Evolutionary conservation across 192 early-diverging fungal genomes (phyloP).

Genomic region (Phycomyces blakesleeanus): DNA sequence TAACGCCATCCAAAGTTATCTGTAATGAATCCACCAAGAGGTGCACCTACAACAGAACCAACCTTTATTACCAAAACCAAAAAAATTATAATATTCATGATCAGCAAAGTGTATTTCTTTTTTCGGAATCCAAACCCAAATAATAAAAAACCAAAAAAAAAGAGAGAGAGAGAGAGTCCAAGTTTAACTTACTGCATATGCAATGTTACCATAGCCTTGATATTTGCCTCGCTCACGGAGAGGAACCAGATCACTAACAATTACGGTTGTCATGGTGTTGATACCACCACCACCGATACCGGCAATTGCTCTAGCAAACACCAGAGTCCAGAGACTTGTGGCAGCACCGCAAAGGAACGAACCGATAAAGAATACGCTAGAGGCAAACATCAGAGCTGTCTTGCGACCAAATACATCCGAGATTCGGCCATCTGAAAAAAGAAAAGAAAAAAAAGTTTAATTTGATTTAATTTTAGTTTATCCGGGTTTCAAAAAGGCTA

Average conservation of each 20-base stretch:
- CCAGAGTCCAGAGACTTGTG: slow-evolving; percentile 43
- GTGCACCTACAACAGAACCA: slow-evolving; percentile 62
- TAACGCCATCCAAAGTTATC: slow-evolving; percentile 53
- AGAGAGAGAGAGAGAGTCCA: not conserved
- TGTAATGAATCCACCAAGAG: slow-evolving; percentile 62
- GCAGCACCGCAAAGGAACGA: slow-evolving; percentile 67
- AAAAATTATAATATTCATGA: not conserved
- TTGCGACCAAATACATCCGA: slow-evolving; percentile 84
- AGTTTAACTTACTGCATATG: slow-evolving; percentile 18
- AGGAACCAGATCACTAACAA: slow-evolving; percentile 72
- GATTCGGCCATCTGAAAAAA: slow-evolving; percentile 41
- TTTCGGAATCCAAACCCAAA: not conserved
- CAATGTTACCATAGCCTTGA: slow-evolving; percentile 33
- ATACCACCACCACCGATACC: slow-evolving; percentile 69
- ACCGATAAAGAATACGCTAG: slow-evolving; percentile 62
- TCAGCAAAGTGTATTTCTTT: too few species aligned
- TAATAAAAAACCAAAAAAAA: not conserved
- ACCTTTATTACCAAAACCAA: too few species aligned
- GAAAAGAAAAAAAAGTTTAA: not conserved
- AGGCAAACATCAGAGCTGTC: slow-evolving; percentile 50
- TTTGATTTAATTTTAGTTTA: not conserved
- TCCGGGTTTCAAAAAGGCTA: too few species aligned
- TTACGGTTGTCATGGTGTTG: slow-evolving; percentile 59
- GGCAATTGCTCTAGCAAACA: slow-evolving; percentile 64
- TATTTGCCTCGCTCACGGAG: slow-evolving; percentile 63